Percentiles rank a stretch among this genome's conserved stretches.
Conservation (phyloP, 2,329 filamentous ascomycete species). For the Conoideocrella luteorostrata region DNA sequence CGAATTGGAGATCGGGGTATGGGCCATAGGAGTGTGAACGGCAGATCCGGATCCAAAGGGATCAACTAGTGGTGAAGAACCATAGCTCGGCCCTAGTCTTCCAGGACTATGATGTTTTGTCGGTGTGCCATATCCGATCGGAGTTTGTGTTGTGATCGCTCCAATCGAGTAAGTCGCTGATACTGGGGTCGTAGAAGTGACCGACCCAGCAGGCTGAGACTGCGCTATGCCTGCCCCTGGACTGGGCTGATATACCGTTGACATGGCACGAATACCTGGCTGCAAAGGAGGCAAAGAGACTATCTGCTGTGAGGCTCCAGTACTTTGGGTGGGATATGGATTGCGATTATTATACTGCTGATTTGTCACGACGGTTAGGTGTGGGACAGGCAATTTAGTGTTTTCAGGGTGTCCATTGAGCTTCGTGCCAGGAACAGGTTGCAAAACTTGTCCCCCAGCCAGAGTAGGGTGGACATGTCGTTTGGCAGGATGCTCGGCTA, state of each 20-base stretch:
- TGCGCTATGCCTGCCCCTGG: slow-evolving; percentile 30
- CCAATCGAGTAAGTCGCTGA: slow-evolving; percentile 18
- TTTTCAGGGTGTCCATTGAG: slow-evolving; percentile 17
- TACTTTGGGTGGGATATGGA: slow-evolving; percentile 36
- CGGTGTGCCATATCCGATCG: slow-evolving; percentile 41
- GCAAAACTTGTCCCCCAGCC: slow-evolving; percentile 11
- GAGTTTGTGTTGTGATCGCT: slow-evolving; percentile 18
- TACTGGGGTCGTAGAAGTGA: slow-evolving; percentile 17
- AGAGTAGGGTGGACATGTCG: slow-evolving; percentile 28
- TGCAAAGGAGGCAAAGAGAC: slow-evolving; percentile 59
- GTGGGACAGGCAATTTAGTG: slow-evolving; percentile 60
- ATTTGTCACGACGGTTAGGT: slow-evolving; percentile 58
- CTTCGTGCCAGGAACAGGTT: slow-evolving; percentile 13
- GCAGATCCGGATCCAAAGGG: slow-evolving; percentile 47
- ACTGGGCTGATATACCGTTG: slow-evolving; percentile 62
- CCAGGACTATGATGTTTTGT: slow-evolving; percentile 48
- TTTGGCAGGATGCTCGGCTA: slow-evolving; percentile 50
- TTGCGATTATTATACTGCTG: slow-evolving; percentile 29
- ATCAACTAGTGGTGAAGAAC: slow-evolving; percentile 64
- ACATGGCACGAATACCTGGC: slow-evolving; percentile 63
- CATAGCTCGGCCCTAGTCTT: slow-evolving; percentile 34
- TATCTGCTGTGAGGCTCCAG: slow-evolving; percentile 18
- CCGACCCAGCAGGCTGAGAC: slow-evolving; percentile 25
- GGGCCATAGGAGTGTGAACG: slow-evolving; percentile 49
- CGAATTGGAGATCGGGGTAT: slow-evolving; percentile 68